Conservation (phyloP, 805 yeast genomes). For the Saccharomycopsis synnaedendra region DNA sequence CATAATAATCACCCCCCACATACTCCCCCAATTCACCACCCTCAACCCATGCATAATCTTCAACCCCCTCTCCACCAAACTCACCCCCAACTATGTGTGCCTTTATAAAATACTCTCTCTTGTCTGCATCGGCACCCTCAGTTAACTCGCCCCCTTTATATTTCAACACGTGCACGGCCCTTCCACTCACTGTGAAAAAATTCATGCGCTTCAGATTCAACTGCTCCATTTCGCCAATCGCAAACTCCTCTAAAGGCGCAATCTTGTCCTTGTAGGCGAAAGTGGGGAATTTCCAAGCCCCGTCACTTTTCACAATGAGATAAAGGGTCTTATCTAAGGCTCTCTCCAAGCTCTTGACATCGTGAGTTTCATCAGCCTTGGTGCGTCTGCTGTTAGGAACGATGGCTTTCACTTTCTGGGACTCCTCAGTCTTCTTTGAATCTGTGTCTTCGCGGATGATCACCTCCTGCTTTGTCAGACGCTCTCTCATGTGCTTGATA, state of each 20-base stretch:
- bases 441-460: slow-evolving; percentile 30
- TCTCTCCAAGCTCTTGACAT: slow-evolving; percentile 65
- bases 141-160: slow-evolving; percentile 22
- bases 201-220: slow-evolving; percentile 70
- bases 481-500: slow-evolving; percentile 78
- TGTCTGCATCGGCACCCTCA: slow-evolving; percentile 17
- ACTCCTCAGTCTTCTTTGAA: slow-evolving; percentile 22
- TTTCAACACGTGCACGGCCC: slow-evolving; percentile 66
- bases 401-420: slow-evolving; percentile 25
- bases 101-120: slow-evolving; percentile 64
- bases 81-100: slow-evolving; percentile 83
- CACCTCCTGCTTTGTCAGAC: slow-evolving; percentile 69
- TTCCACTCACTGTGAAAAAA: slow-evolving; percentile 84
- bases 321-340: slow-evolving; percentile 70
- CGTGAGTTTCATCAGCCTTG: slow-evolving; percentile 57
- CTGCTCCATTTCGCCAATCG: slow-evolving; percentile 59
- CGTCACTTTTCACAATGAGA: slow-evolving; percentile 42
- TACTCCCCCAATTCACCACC: slow-evolving; percentile 46
- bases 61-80: slow-evolving; percentile 34
- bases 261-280: slow-evolving; percentile 33
- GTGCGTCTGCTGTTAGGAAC: slow-evolving; percentile 63
- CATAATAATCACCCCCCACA: slow-evolving; percentile 3
- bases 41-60: slow-evolving; percentile 72
- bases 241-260: slow-evolving; percentile 55
- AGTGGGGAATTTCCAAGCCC: slow-evolving; percentile 70